Evolutionary conservation across 495 filamentous ascomycete genomes (phyloP), one percentile per base, ranked within the genome.

Genomic region (Chaetomium tenue): DNA sequence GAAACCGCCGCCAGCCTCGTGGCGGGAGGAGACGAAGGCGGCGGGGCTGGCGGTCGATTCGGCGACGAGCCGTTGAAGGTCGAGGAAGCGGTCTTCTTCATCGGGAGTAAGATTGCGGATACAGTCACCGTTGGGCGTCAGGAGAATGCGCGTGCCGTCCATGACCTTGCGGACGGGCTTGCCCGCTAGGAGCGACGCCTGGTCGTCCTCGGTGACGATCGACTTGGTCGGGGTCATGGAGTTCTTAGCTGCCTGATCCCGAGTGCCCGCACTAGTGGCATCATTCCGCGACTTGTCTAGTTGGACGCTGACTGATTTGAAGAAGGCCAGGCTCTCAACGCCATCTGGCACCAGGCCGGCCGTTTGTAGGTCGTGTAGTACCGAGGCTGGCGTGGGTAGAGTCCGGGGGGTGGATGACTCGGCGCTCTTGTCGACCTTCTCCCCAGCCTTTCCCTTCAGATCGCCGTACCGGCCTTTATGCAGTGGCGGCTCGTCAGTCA

Each of bases 91-190:
- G 25, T 89, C 81, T 65, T 96, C 91, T 70, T 95, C 90, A 33
- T 90, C 88, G 16, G 81, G 71, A 13, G 83, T 88, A 23, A 98
- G 78, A 65, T 91, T 91, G 44, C 86, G 86, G 30, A 97, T 80
- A 60, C 89, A 88, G 61, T 88, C 86, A 5, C 92, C 91, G 62
- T 89, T 87, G 4, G 92, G 91, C 1, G 90, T 92, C 58, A 94
- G 86, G 53, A 94, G 77, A 58, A 86, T 83, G 28, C 83, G 80
- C 37, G 79, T 76, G 23, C 77, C 77, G 33, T 81, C 80, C 20
- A 78, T 70, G 0, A 75, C 65, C 68, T 86, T 86, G 53, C 78
- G 81, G 39, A 86, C 78, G 1, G 80, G 74, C 52, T 76, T 72
- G 25, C 83, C 83, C 5, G 80, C 75, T 7, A 77, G 75, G 22